Percentiles rank a stretch among this genome's conserved stretches.
phyloP scores from a whole-genome alignment of 768 basidiomycete species.

The Tremella mesenterica region DNA sequence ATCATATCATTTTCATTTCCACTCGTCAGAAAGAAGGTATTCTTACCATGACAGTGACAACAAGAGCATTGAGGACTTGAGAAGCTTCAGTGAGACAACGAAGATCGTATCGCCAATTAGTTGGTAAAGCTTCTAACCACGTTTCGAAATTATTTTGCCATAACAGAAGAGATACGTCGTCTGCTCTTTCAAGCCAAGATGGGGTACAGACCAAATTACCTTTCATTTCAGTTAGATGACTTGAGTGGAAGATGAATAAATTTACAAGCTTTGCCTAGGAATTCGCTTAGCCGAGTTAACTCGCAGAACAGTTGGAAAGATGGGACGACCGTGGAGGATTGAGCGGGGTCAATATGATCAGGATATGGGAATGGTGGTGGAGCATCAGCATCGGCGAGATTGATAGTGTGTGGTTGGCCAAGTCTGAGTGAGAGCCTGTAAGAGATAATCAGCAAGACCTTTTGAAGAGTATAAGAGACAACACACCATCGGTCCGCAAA shows the following conservation, averaged over 20 bases:
- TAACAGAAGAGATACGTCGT: slow-evolving; percentile 12
- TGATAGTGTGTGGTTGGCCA: slow-evolving; percentile 9
- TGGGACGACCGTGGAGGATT: slow-evolving; percentile 8
- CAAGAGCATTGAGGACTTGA: slow-evolving; percentile 12
- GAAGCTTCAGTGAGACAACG: slow-evolving; percentile 15
- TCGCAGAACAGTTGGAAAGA: slow-evolving; percentile 16
- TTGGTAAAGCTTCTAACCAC: slow-evolving; percentile 13
- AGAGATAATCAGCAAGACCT: neutral
- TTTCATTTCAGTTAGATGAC: neutral
- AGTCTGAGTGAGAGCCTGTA: slow-evolving; percentile 12
- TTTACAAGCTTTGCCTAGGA: slow-evolving; percentile 17
- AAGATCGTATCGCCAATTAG: slow-evolving; percentile 18
- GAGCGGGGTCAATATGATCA: slow-evolving; percentile 1
- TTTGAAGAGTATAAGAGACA: neutral
- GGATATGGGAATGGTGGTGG: slow-evolving; percentile 11
- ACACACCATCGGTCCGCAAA: slow-evolving; percentile 19
- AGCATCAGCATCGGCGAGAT: slow-evolving; percentile 17
- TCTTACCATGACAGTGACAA: slow-evolving; percentile 12
- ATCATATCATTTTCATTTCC: neutral
- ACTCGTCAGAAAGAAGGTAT: neutral
- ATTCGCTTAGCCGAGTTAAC: slow-evolving; percentile 12
- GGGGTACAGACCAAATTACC: slow-evolving; percentile 6
- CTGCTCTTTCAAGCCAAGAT: slow-evolving; percentile 6
- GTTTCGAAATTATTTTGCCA: slow-evolving; percentile 15
- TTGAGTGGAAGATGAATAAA: neutral